phyloP scores from a whole-genome alignment of 768 basidiomycete species.

The Boletus rufocinnamomeus region DNA sequence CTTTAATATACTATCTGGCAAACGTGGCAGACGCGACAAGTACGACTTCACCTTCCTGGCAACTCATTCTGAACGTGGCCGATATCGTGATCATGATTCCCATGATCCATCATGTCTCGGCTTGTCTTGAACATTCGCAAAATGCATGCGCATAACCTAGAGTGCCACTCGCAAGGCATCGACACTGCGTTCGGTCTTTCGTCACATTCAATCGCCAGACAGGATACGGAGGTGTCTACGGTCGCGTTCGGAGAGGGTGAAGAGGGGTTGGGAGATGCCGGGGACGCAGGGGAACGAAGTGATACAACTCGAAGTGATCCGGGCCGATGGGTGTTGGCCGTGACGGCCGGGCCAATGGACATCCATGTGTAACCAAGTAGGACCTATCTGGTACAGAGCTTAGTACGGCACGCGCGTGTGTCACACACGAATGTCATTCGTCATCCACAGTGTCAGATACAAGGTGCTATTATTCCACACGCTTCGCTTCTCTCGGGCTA shows the following conservation, averaged over 20 bases:
- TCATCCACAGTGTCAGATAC: no score
- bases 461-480: no score
- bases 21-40: background rate
- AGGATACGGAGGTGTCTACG: background rate
- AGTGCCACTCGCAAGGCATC: background rate
- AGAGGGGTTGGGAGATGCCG: background rate
- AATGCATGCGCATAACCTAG: background rate
- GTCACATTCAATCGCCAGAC: background rate
- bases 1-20: background rate
- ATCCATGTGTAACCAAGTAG: no score
- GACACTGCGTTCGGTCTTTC: background rate
- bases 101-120: background rate
- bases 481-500: no score
- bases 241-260: background rate
- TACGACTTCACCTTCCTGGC: background rate
- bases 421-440: no score
- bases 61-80: background rate
- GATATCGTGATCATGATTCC: background rate
- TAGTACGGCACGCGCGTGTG: no score
- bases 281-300: no score
- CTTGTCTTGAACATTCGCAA: background rate
- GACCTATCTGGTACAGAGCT: no score
- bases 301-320: no score
- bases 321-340: no score
- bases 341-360: no score